Percentiles rank a stretch among this genome's conserved stretches.
Conservation (phyloP, 1,284 basidiomycete genomes). For the Anthracocystis setariae region DNA sequence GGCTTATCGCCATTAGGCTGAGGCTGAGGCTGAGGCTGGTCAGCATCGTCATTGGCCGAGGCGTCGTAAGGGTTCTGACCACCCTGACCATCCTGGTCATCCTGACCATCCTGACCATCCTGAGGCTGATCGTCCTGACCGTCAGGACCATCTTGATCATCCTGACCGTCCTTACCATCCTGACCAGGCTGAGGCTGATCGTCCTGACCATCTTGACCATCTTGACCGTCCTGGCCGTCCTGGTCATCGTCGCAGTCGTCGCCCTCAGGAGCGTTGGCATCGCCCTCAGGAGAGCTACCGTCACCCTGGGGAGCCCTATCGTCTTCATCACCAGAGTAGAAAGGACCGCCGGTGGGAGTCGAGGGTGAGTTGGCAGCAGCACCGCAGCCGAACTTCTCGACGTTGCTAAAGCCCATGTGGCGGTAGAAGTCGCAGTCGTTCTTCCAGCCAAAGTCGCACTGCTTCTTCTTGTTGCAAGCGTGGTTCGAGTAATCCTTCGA, state of each 20-base stretch:
- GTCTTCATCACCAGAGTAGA: background rate
- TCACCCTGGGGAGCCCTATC: background rate
- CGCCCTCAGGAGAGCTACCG: no score
- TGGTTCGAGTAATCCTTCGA: slow-evolving; percentile 44
- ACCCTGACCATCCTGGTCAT: no score
- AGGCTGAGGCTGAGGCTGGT: no score
- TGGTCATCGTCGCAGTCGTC: background rate
- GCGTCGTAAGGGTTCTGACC: slow-evolving; percentile 1
- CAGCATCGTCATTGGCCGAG: background rate
- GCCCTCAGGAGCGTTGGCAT: no score
- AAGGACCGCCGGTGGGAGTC: background rate
- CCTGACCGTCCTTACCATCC: no score
- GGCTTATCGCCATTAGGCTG: no score
- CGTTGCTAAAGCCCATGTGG: slow-evolving; percentile 38
- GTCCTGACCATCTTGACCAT: background rate
- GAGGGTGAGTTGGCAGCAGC: slow-evolving; percentile 5
- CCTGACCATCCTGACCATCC: background rate
- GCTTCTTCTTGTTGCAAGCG: slow-evolving; percentile 37
- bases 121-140: background rate
- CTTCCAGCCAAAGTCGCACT: slow-evolving; percentile 42
- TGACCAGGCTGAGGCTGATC: background rate
- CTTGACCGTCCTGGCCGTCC: background rate
- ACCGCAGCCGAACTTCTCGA: slow-evolving; percentile 40
- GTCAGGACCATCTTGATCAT: no score
- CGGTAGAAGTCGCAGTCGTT: slow-evolving; percentile 42